Evolutionary conservation across 805 yeast genomes (phyloP), one percentile per base, ranked within the genome.

Genomic region (Ogataea salicorniae): DNA sequence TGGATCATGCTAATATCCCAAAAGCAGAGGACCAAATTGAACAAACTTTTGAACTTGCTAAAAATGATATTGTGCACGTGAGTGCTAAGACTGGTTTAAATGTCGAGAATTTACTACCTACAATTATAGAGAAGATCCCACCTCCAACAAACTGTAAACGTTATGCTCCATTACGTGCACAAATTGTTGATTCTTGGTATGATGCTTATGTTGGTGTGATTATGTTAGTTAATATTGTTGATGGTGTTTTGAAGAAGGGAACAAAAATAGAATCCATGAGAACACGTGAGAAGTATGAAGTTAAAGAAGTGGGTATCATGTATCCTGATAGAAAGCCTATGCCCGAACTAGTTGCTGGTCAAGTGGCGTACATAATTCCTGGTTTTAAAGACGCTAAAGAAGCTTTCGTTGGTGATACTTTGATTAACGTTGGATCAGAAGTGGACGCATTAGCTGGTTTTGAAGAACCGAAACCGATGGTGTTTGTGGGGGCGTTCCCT

Each of bases 391-490:
- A 83, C 52, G 83, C 95, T 1, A 69, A 79, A 18, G 96, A 91
- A 57, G 97, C 96, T 0, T 76, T 82, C 59, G 83, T 90, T 48
- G 99, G 99, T 34, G 99, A 92, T 62, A 92, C 99, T 0, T 76
- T 89, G 53, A 79, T 80, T 75, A 80, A 77, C 47, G 69, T 71
- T 13, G 85, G 84, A 5, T 55, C 62, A 5, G 75, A 73, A 34
- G 81, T 86, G 2, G 87, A 83, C 52, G 84, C 97, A 1, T 72
- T 92, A 23, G 96, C 95, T 1, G 98, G 98, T 1, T 94, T 92
- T 64, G 97, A 91, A 66, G 97, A 89, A 58, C 91, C 95, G 1
- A 91, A 94, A 65, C 97, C 98, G 1, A 94, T 94, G 98, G 98
- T 92, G 8, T 94, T 92, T 64, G 95, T 92, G 42, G 98, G 98